Percentiles rank a stretch among this genome's conserved stretches.
These are phyloP conservation scores for Camellia lanceoleosa DNA, from an alignment of 148 eudicot species.

Conservation along the genomic window DNA sequence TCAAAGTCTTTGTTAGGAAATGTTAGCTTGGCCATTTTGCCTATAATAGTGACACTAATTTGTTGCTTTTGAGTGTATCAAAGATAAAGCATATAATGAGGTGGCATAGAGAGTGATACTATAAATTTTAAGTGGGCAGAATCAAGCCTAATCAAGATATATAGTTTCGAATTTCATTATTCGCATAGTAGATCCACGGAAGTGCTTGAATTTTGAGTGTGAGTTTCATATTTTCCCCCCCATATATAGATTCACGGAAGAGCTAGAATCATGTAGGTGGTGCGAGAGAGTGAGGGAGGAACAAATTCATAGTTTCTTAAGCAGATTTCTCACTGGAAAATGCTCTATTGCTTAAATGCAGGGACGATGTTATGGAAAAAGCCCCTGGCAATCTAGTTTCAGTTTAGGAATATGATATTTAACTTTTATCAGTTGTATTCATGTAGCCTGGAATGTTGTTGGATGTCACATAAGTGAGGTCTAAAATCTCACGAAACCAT, in stretches of 20 bases:
- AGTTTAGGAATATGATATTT: not conserved
- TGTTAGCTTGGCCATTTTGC: no score
- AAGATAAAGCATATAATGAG: no score
- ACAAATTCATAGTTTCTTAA: not conserved
- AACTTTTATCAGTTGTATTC: not conserved
- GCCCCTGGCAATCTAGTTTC: not conserved
- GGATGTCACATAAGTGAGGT: not conserved
- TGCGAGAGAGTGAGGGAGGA: not conserved
- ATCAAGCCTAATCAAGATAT: no score
- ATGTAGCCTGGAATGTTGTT: not conserved
- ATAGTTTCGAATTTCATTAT: no score
- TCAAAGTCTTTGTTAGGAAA: no score
- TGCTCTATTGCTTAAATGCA: not conserved
- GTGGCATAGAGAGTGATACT: no score
- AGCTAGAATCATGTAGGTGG: not conserved
- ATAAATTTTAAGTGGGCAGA: no score
- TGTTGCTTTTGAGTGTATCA: no score
- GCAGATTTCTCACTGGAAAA: not conserved
- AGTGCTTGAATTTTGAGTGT: no score
- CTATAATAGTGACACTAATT: no score
- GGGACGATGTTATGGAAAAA: not conserved
- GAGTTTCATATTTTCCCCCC: no score
- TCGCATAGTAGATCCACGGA: no score
- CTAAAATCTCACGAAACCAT: not conserved
- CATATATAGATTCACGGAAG: not conserved